Percentiles rank a stretch among this genome's conserved stretches.
Conservation (phyloP, 768 basidiomycete species). For the Grammothele lineata region DNA sequence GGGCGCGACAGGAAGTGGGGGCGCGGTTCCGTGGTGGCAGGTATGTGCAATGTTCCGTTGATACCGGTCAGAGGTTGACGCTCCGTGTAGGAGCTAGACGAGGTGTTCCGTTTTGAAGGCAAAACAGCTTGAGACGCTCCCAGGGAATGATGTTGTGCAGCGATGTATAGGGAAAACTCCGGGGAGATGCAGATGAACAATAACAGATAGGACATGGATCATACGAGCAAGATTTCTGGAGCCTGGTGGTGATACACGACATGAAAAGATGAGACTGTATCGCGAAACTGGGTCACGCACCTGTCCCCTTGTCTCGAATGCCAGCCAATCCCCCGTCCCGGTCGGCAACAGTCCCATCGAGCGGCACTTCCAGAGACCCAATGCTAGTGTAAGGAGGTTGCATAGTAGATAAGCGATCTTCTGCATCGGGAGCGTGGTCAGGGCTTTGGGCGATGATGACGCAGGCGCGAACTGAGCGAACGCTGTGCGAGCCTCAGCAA, state of each 20-base stretch:
- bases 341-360: conserved; percentile 89
- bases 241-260: conserved; percentile 5
- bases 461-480: conserved; percentile 72
- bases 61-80: no score
- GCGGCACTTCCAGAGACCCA: conserved; percentile 91
- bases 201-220: background rate
- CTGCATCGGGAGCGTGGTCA: conserved; percentile 59
- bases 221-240: conserved; percentile 12
- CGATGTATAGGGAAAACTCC: background rate
- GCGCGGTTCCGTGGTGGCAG: conserved; percentile 68
- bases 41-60: conserved; percentile 29
- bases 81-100: conserved; percentile 35
- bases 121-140: background rate
- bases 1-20: conserved; percentile 65
- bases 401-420: conserved; percentile 69
- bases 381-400: conserved; percentile 71
- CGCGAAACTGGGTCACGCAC: conserved; percentile 11
- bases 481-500: conserved; percentile 35
- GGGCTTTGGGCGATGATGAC: conserved; percentile 37
- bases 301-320: conserved; percentile 76
- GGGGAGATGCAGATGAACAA: background rate
- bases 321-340: conserved; percentile 92
- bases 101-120: conserved; percentile 71
- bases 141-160: background rate
- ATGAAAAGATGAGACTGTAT: background rate